These are phyloP conservation scores for Botrytis hyacinthi DNA, from an alignment of 2,329 filamentous ascomycete genomes.

Conservation along the genomic window DNA sequence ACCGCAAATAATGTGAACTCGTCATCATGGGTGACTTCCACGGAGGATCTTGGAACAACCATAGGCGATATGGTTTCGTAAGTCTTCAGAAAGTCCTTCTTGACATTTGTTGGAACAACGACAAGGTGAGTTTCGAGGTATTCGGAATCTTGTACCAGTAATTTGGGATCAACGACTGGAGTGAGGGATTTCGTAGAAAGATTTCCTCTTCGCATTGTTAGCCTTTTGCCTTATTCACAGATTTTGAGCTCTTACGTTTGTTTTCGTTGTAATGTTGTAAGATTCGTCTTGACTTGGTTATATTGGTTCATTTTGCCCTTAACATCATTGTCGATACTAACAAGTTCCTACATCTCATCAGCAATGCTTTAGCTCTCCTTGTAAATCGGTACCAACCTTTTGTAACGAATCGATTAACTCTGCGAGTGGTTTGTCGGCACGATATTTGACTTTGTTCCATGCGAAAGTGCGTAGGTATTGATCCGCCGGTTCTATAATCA, in stretches of 20 bases:
- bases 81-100: slow-evolving; percentile 83
- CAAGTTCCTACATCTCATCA: slow-evolving; percentile 63
- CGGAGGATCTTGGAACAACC: slow-evolving; percentile 88
- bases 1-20: slow-evolving; percentile 89
- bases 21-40: slow-evolving; percentile 77
- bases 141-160: slow-evolving; percentile 86
- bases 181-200: slow-evolving; percentile 90
- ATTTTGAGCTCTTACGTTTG: slow-evolving; percentile 65
- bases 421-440: slow-evolving; percentile 82
- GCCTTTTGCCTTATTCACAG: neutral
- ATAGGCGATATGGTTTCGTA: slow-evolving; percentile 89
- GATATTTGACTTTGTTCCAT: slow-evolving; percentile 98
- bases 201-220: slow-evolving; percentile 64
- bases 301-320: slow-evolving; percentile 94
- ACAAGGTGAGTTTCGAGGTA: slow-evolving; percentile 95
- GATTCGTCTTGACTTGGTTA: slow-evolving; percentile 82
- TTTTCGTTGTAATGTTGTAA: slow-evolving; percentile 77
- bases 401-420: slow-evolving; percentile 86
- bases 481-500: slow-evolving; percentile 77
- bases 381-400: slow-evolving; percentile 56
- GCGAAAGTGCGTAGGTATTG: slow-evolving; percentile 85
- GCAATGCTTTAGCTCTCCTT: neutral
- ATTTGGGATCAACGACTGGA: slow-evolving; percentile 77
- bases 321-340: slow-evolving; percentile 92
- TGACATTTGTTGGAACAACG: slow-evolving; percentile 74